phyloP scores from a whole-genome alignment of 768 basidiomycete species.

The Boletus patriciae region DNA sequence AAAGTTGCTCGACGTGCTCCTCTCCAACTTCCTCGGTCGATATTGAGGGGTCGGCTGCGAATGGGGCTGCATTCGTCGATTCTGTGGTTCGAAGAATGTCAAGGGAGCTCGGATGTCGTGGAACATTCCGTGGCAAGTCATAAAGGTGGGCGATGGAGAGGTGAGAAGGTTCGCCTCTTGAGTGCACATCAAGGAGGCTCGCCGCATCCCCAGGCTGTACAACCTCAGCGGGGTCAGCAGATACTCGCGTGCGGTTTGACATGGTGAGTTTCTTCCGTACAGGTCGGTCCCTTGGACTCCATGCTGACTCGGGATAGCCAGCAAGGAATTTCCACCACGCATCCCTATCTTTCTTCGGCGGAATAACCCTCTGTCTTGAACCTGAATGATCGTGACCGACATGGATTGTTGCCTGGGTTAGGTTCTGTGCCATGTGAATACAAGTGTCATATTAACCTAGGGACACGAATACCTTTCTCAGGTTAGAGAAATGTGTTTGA shows the following conservation, averaged over 20 bases:
- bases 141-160: not conserved
- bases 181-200: not conserved
- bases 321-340: conserved; percentile 78
- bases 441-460: not conserved
- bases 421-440: conserved; percentile 49
- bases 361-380: conserved; percentile 44
- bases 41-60: not conserved
- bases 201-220: not conserved
- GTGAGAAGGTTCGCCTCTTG: conserved; percentile 1
- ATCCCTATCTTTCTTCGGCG: conserved; percentile 71
- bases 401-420: conserved; percentile 57
- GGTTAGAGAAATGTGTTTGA: conserved; percentile 59
- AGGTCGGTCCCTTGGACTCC: conserved; percentile 45
- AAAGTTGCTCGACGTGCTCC: conserved; percentile 14
- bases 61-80: not conserved
- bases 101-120: not conserved
- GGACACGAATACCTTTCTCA: conserved; percentile 48
- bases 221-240: conserved; percentile 30
- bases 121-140: not conserved
- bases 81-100: not conserved
- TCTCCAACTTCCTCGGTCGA: not conserved
- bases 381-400: conserved; percentile 10
- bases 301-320: conserved; percentile 65
- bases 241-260: conserved; percentile 37
- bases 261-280: conserved; percentile 11